Evolutionary conservation across 345 rosid genomes (phyloP), one percentile per base, ranked within the genome.

Genomic region (Acer campestre): DNA sequence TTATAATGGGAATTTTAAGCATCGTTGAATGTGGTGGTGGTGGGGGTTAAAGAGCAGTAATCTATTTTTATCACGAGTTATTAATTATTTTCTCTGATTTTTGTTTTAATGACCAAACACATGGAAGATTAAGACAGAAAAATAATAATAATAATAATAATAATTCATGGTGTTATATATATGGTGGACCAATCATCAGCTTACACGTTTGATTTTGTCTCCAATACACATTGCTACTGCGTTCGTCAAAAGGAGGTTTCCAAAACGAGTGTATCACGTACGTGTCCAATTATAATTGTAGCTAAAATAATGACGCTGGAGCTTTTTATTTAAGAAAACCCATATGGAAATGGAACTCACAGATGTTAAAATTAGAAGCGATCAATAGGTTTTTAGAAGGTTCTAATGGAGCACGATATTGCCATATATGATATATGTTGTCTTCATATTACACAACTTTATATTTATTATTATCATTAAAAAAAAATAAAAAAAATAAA

Each of bases 401-500:
- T 64, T 75, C 70, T 51, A 75, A 29, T 73, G 61, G 35, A 51
- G 8, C 53, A 35, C 64, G 10, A 74, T 23, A 35, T 35, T 35
- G 42, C 8, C 2, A 10, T 25, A 25, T 25, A 25, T 61, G 35
- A 10, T 25, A 25, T 25, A 25, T 61, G 35, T 64, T 49, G 35
- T 65, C 70, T 51, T 64, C 49, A 27, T 18, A 48, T 46, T 58
- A n/a, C 18, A 35, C 6, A 18, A 18, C 38, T 35, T 35, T 11
- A 13, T 4, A 49, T 49, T 49, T 49, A 49, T 11, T 49, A 11
- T 10, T 29, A 29, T 29, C 31, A 2, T 29, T 25, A 25, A 25
- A 25, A 25, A 25, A 25, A 25, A 25, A 25, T 25, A 25, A 25
- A 0, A 25, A 25, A 25, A 25, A 25, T 25, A 25, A 25, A 25